Base-by-base conservation (phyloP, 2,329 filamentous ascomycete genomes). In the Cytospora piceae region DNA sequence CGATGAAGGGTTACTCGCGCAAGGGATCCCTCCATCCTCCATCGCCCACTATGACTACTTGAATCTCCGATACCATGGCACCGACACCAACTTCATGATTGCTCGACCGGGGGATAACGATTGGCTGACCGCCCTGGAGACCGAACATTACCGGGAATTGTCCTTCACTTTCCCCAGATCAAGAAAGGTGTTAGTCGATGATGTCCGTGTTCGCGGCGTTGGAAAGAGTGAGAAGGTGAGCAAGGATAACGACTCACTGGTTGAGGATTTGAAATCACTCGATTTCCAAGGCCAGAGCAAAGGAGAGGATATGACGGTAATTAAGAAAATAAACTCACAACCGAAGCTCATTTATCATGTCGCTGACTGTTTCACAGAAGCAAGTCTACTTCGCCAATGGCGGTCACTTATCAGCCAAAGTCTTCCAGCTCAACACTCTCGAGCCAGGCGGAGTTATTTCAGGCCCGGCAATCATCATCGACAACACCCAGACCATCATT, bases 11-110 rank as follows among this genome's bases (percentile, higher is more conserved):
- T 79, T 96, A 5, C 80, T 81, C 39, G 87, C 89, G 3, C 93
- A 96, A 76, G 93, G 92, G 0, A 96, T 96, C 73, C 79, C 83
- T 1, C 84, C 89, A 27, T 78, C 85, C 2, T 86, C 90, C 20
- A 90, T 96, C n/a, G 81, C 87, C 0, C 94, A 93, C 70, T 92
- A 96, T 73, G 90, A 94, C 72, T 96, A 96, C 72, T 85, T 96
- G 64, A 96, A 96, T 73, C 92, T 96, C 87, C 83, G 92, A 63
- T 96, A 96, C 72, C 85, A 91, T 29, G 92, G 92, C 8, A 95
- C 92, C 0, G 92, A 95, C 73, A 94, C 91, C 11, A 91, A 92
- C 1, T 82, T 96, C 37, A 96, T 96, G 92, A 86, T 95, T 58
- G 78, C 93, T 68, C 91, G 89, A 74, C 91, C 92, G 68, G 79